Base-by-base conservation (phyloP, 192 early-diverging fungal genomes). In the Coemansia sp. region DNA sequence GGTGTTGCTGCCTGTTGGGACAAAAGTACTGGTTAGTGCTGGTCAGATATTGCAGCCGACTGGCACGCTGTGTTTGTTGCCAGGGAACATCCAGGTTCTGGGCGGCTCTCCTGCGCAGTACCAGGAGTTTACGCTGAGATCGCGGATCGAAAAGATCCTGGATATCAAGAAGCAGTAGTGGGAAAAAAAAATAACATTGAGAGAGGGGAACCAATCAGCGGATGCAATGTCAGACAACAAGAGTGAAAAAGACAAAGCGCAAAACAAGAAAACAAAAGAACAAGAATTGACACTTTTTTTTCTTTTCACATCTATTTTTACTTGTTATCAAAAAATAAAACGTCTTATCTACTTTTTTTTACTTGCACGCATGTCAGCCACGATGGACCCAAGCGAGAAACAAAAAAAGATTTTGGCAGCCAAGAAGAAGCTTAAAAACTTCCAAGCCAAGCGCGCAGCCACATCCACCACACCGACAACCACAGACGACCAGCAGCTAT, bases 371-470 rank as follows among this genome's bases (percentile, higher is more conserved):
- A 22, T 22, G n/a, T 20, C 32, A 28, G 35, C 55, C 39, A 4
- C 62, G 55, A 54, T 75, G 35, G 74, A 81, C 34, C 65, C 71
- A 3, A 73, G 54, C 64, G 79, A 81, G 34, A 81, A 81, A 74
- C 79, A 75, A 28, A 75, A 76, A 51, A 82, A 82, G 56, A 76
- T 82, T 5, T 56, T 76, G 9, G 79, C 79, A 4, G 79, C 79
- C n/a, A 82, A 82, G 68, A 82, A 82, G 62, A 76, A 76, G 68
- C 79, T 76, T 38, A 76, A 73, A 61, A 73, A 65, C 64, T 81
- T 81, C 67, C 79, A 81, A 56, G 74, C 71, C 54, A 73, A 73
- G 61, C 79, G 79, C 45, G 79, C 79, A 38, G 78, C 70, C 36
- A 45, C 55, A 14, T 32, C 63, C 17, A 62, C 62, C 57, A 55